Conservation (phyloP, 176 grass and related monocot species). For the Eragrostis nindensis region DNA sequence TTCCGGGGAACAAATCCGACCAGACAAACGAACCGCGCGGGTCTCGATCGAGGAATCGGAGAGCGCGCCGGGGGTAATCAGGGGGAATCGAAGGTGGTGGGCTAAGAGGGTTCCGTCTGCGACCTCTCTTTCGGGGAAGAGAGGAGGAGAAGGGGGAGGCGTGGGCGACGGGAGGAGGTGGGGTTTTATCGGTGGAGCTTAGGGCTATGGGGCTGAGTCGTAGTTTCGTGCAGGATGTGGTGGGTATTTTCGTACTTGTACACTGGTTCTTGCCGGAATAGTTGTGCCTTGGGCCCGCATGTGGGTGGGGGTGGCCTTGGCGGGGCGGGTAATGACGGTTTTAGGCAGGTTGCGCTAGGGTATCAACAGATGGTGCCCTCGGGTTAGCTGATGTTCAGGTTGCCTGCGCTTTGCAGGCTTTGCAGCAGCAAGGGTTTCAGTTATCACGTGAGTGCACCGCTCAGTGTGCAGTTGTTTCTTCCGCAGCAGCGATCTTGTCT, state of each 20-base stretch:
- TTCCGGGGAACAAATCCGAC: conserved; percentile 33
- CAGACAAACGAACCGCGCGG: neutral
- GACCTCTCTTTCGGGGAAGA: conserved; percentile 30
- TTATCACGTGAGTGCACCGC: too few species aligned
- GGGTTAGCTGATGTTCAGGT: conserved; percentile 3
- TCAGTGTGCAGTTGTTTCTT: too few species aligned
- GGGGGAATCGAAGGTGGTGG: conserved; percentile 22
- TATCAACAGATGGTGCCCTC: neutral
- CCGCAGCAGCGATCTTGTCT: too few species aligned
- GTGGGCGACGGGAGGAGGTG: conserved; percentile 29
- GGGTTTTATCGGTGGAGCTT: conserved; percentile 56
- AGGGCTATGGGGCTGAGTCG: conserved; percentile 45
- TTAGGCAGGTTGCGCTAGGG: neutral
- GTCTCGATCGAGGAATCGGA: conserved; percentile 46
- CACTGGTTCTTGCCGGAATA: neutral
- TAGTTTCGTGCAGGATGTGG: neutral
- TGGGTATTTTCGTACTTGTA: conserved; percentile 30
- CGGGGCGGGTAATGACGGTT: neutral
- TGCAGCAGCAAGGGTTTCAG: too few species aligned
- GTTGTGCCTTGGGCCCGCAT: neutral
- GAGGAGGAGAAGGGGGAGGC: conserved; percentile 22
- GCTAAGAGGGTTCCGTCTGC: conserved; percentile 39
- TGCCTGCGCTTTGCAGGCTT: too few species aligned
- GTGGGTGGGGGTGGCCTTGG: too few species aligned
- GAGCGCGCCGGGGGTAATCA: neutral